These are phyloP conservation scores for Peribolospora baueri DNA, from an alignment of 768 basidiomycete genomes.

Conservation along the genomic window DNA sequence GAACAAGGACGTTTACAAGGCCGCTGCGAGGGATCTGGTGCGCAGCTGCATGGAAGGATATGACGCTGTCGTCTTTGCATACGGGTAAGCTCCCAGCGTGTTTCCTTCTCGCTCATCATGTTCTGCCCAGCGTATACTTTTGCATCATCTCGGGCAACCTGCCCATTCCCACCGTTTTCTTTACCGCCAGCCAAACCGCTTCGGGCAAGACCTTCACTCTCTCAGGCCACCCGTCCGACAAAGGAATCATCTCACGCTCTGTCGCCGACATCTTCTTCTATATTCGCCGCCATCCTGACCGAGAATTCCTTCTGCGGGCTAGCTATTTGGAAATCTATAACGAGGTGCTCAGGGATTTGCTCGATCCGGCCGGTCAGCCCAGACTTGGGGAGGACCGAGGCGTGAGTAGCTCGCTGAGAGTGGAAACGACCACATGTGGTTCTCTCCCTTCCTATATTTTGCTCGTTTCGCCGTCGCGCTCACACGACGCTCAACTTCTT, in stretches of 20 bases:
- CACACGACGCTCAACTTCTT: not conserved
- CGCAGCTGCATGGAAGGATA: slow-evolving; percentile 72
- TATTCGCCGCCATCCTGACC: slow-evolving; percentile 45
- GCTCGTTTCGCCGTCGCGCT: slow-evolving; percentile 33
- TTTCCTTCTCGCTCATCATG: not conserved
- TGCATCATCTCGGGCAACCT: too few species aligned
- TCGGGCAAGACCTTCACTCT: slow-evolving; percentile 47
- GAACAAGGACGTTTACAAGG: slow-evolving; percentile 11
- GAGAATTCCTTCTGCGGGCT: slow-evolving; percentile 87
- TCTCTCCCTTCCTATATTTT: not conserved
- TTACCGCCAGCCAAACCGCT: slow-evolving; percentile 38
- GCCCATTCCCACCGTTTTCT: too few species aligned
- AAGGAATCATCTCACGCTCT: slow-evolving; percentile 81
- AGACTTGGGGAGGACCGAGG: not conserved
- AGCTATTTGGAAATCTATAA: slow-evolving; percentile 37
- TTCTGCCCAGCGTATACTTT: not conserved
- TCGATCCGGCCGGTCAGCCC: slow-evolving; percentile 22
- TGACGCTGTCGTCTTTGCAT: slow-evolving; percentile 83
- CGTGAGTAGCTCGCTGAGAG: slow-evolving; percentile 7
- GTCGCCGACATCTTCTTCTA: slow-evolving; percentile 78
- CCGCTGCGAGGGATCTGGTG: slow-evolving; percentile 11
- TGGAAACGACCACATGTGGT: slow-evolving; percentile 9
- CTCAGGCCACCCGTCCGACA: slow-evolving; percentile 35
- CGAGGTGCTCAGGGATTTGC: slow-evolving; percentile 60
- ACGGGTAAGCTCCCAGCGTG: slow-evolving; percentile 12